phyloP scores from a whole-genome alignment of 139 green algal species.

The Closterium sp. region DNA sequence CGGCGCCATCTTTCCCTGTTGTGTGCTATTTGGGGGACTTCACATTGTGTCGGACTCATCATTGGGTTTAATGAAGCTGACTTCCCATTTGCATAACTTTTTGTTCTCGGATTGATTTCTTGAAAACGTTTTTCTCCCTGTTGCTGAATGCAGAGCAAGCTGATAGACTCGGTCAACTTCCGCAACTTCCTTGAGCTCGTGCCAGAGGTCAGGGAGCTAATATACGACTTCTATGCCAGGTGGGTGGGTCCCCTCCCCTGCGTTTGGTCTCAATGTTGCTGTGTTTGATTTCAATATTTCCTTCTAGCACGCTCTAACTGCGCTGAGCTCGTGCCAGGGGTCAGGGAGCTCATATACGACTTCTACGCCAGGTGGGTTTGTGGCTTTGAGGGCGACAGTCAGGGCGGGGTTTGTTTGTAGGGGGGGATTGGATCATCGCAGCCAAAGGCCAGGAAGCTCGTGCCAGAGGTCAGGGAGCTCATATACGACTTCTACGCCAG shows the following conservation, averaged over 20 bases:
- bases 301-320: constrained; percentile 55
- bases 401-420: too few relatives aligned
- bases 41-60: too few relatives aligned
- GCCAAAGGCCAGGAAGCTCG: too few relatives aligned
- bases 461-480: constrained; percentile 82
- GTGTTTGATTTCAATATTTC: too few relatives aligned
- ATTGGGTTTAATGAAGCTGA: too few relatives aligned
- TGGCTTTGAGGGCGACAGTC: too few relatives aligned
- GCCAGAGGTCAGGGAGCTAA: constrained; percentile 82
- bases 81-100: too few relatives aligned
- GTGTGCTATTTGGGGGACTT: too few relatives aligned
- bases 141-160: constrained; percentile 26
- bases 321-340: constrained; percentile 78
- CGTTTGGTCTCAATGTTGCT: background rate
- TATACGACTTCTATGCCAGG: constrained; percentile 77
- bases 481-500: constrained; percentile 78
- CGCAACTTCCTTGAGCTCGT: constrained; percentile 85
- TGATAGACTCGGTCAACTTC: constrained; percentile 83
- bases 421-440: too few relatives aligned
- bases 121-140: too few relatives aligned
- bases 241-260: background rate
- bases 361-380: constrained; percentile 70
- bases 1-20: too few relatives aligned
- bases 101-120: too few relatives aligned
- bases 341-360: constrained; percentile 81